A percentile compares a stretch with the other conserved stretches of the same genome.
phyloP scores from a whole-genome alignment of 2,329 filamentous ascomycete species.

The Leptographium radiaticola region DNA sequence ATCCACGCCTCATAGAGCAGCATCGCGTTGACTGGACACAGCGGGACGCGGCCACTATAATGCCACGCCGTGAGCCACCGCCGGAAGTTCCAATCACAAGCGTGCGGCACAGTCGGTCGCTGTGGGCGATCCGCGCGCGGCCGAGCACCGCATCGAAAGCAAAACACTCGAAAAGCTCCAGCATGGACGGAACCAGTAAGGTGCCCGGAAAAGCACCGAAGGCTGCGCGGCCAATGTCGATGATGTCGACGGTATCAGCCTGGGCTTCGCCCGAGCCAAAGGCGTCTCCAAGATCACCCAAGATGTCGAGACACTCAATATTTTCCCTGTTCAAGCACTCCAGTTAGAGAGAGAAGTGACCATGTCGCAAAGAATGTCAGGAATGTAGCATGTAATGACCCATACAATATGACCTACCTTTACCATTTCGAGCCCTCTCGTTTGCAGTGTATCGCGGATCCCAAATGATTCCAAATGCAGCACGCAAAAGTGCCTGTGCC shows the following conservation, averaged over 20 bases:
- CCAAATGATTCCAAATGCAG: not conserved
- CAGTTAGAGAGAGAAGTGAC: not conserved
- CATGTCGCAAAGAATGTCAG: not conserved
- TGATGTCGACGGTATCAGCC: not conserved
- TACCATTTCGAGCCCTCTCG: too few relatives aligned
- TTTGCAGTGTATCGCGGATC: not conserved
- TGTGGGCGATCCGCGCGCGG: slow-evolving; percentile 33
- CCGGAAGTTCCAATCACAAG: not conserved
- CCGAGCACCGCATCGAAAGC: slow-evolving; percentile 17
- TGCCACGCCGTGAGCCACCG: too few relatives aligned
- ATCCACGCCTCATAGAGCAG: slow-evolving; percentile 15
- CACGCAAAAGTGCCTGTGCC: not conserved
- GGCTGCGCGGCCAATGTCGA: not conserved
- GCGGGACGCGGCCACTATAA: slow-evolving; percentile 27
- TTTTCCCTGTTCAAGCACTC: slow-evolving; percentile 31
- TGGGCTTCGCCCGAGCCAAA: not conserved
- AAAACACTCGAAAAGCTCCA: not conserved
- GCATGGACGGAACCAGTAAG: not conserved
- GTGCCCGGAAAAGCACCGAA: not conserved
- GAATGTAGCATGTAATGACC: not conserved
- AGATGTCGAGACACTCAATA: slow-evolving; percentile 24
- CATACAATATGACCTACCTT: not conserved
- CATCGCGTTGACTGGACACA: slow-evolving; percentile 46
- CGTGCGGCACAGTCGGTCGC: slow-evolving; percentile 25
- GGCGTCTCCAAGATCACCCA: slow-evolving; percentile 16